phyloP scores from a whole-genome alignment of 768 basidiomycete genomes.

The Auricularia cornea region DNA sequence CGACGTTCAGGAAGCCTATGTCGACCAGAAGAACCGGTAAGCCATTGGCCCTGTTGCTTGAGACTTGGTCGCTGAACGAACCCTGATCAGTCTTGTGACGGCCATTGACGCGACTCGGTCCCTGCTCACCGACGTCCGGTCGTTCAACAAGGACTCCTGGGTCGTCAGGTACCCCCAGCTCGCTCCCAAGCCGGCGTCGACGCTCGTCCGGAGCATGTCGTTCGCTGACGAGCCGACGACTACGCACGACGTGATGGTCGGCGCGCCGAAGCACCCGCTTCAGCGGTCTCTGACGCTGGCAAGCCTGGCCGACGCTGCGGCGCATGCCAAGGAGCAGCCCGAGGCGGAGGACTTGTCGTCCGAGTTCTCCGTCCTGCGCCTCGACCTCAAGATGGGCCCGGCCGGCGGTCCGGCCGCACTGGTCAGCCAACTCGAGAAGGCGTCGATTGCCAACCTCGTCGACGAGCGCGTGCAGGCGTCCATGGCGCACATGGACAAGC shows the following conservation, averaged over 20 bases:
- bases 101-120: constrained; percentile 68
- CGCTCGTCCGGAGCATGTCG: constrained; percentile 58
- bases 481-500: constrained; percentile 71
- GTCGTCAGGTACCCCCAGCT: constrained; percentile 82
- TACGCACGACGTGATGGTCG: constrained; percentile 57
- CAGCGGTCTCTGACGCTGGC: constrained; percentile 47
- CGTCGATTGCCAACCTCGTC: constrained; percentile 85
- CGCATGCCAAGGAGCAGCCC: constrained; percentile 38
- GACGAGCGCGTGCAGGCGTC: constrained; percentile 75
- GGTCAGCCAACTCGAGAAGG: constrained; percentile 86
- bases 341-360: constrained; percentile 23
- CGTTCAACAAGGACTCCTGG: constrained; percentile 84
- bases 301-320: constrained; percentile 33
- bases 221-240: constrained; percentile 76
- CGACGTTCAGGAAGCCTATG: constrained; percentile 68
- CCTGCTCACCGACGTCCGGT: constrained; percentile 60
- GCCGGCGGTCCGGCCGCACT: constrained; percentile 59
- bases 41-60: constrained; percentile 16
- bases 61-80: neutral
- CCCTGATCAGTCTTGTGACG: constrained; percentile 47
- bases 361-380: constrained; percentile 81
- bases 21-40: constrained; percentile 68
- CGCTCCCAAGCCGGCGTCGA: constrained; percentile 36
- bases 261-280: constrained; percentile 39
- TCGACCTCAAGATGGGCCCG: constrained; percentile 87